Base-by-base conservation (phyloP, 768 basidiomycete genomes). In the Boletus tylopilopsis region DNA sequence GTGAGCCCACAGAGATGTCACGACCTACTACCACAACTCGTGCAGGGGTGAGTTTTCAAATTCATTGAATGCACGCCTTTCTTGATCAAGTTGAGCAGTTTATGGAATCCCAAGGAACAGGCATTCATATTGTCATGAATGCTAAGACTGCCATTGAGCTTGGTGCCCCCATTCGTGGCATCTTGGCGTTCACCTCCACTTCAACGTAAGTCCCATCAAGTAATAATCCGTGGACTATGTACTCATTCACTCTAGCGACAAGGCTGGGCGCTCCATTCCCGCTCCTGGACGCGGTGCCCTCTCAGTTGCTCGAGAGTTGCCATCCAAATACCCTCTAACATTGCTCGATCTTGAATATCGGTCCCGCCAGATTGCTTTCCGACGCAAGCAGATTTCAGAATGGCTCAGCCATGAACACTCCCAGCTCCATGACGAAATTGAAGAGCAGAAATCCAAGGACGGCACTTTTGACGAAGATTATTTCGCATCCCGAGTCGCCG, bases 1-100 rank as follows among this genome's bases (percentile, higher is more conserved):
- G 96, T 58, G 96, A 99, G 70, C 94, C 96, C 6, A 93, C 90
- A 33, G 96, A 99, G 70, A 94, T 98, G 89, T 99, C 96, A 39
- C 87, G 96, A 50, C 96, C 96, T 15, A 88, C 95, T 10, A 97
- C 95, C 1, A 90, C 87, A 10, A 98, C 95, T 56, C 91, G 96
- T 66, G 80, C 94, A 63, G 96, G 96, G 57, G 90, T 91, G 68
- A 66, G 83, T 73, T 23, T 27, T 34, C 18, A 27, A 25, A 36
- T 34, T 22, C 52, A 59, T 25, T 2, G 6, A 22, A 37, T 23
- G 5, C 15, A 23, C 23, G 23, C 42, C 8, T 19, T 51, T 45
- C 13, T 43, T 56, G 35, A 53, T 50, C 15, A 36, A 36, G 15
- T 29, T 37, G 18, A n/a, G 37, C 51, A 85, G 81, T 94, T 94